Evolutionary conservation across 2,329 filamentous ascomycete genomes (phyloP).

Genomic region (Rutstroemia sp.): DNA sequence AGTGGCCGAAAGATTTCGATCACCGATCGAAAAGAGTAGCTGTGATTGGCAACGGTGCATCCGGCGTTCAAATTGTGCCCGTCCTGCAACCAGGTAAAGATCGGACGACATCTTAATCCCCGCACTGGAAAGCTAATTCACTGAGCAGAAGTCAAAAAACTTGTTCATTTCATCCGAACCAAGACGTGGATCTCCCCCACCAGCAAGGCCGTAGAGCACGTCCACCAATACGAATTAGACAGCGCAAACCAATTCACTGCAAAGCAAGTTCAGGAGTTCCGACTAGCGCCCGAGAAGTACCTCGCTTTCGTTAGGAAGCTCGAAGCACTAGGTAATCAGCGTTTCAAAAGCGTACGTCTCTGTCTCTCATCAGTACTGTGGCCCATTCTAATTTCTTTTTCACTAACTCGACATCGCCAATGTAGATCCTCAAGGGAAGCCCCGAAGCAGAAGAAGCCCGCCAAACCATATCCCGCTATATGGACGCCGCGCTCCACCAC

Average conservation of each 20-base stretch:
- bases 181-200: constrained; percentile 38
- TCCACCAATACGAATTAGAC: constrained; percentile 29
- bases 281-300: constrained; percentile 39
- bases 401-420: background rate
- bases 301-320: constrained; percentile 39
- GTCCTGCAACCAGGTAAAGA: constrained; percentile 28
- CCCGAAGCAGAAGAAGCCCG: constrained; percentile 3
- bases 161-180: constrained; percentile 37
- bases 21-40: constrained; percentile 39
- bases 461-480: constrained; percentile 31
- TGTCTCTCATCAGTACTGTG: background rate
- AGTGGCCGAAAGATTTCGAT: constrained; percentile 48
- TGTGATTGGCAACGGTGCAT: constrained; percentile 44
- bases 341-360: background rate
- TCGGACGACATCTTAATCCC: background rate
- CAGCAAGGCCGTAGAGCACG: constrained; percentile 24
- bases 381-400: too few relatives aligned
- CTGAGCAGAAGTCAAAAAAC: constrained; percentile 30
- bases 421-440: constrained; percentile 1
- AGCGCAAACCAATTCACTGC: constrained; percentile 30
- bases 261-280: constrained; percentile 41
- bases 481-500: constrained; percentile 40
- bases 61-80: constrained; percentile 45
- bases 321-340: constrained; percentile 34
- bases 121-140: background rate